A percentile compares a stretch with the other conserved stretches of the same genome.
These are phyloP conservation scores for Iris macrosiphon DNA, from an alignment of 106 monocot genomes.

Conservation along the genomic window DNA sequence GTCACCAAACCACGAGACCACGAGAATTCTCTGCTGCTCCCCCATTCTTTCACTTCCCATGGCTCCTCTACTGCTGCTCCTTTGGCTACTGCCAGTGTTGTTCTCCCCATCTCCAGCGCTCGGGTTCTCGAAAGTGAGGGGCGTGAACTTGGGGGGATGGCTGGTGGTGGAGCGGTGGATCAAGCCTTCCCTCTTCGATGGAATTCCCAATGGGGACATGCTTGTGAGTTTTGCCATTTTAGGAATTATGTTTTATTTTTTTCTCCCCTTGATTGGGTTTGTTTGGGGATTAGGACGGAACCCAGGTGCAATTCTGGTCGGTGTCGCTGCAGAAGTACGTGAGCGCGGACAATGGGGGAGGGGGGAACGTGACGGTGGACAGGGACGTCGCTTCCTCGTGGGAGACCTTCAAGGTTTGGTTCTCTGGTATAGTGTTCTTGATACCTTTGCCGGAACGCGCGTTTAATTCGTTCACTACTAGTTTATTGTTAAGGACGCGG, in stretches of 20 bases:
- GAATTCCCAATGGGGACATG: constrained; percentile 87
- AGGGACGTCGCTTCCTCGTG: constrained; percentile 50
- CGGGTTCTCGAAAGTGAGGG: constrained; percentile 63
- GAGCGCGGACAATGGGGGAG: constrained; percentile 56
- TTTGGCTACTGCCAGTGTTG: too few relatives aligned
- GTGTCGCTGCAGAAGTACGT: constrained; percentile 51
- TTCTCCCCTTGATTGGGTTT: background rate
- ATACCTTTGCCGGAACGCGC: too few relatives aligned
- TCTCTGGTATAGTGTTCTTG: background rate
- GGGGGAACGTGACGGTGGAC: constrained; percentile 58
- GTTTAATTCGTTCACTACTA: too few relatives aligned
- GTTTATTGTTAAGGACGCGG: too few relatives aligned
- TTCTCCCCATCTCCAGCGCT: too few relatives aligned
- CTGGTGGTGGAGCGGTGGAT: constrained; percentile 83
- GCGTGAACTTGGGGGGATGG: constrained; percentile 88
- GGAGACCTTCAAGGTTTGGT: constrained; percentile 83
- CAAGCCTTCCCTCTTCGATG: constrained; percentile 77
- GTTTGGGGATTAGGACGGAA: constrained; percentile 56
- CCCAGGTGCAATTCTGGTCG: constrained; percentile 70
- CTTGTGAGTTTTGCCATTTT: constrained; percentile 35
- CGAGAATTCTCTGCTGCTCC: too few relatives aligned
- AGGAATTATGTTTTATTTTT: background rate
- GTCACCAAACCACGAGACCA: too few relatives aligned
- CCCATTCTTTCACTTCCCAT: too few relatives aligned
- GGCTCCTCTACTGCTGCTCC: too few relatives aligned